phyloP scores from a whole-genome alignment of 2,329 filamentous ascomycete species.

The Verticillium longisporum region DNA sequence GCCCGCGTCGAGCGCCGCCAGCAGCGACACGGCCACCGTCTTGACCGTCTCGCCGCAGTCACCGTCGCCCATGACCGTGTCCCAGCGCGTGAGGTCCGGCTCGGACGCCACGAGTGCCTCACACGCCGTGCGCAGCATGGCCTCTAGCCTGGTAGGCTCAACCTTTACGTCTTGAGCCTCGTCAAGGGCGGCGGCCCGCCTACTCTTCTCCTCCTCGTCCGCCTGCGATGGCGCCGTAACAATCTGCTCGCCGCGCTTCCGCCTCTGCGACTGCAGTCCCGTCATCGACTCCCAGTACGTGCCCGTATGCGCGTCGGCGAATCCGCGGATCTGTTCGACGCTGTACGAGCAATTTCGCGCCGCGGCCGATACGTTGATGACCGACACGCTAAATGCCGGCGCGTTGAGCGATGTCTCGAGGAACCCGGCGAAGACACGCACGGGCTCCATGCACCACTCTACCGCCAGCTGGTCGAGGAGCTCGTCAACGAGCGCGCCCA shows the following conservation, averaged over 20 bases:
- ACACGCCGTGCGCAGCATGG: slow-evolving; percentile 48
- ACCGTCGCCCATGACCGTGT: slow-evolving; percentile 58
- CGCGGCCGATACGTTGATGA: slow-evolving; percentile 51
- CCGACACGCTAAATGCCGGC: slow-evolving; percentile 61
- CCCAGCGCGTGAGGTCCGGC: slow-evolving; percentile 56
- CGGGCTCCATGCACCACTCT: slow-evolving; percentile 41
- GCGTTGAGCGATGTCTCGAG: slow-evolving; percentile 69
- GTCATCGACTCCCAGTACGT: slow-evolving; percentile 47
- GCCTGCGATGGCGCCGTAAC: slow-evolving; percentile 22
- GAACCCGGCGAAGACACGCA: slow-evolving; percentile 53
- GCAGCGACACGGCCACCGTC: slow-evolving; percentile 39
- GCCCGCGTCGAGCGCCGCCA: slow-evolving; percentile 38
- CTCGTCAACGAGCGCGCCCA: slow-evolving; percentile 47
- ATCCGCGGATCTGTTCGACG: slow-evolving; percentile 47
- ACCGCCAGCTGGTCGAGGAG: slow-evolving; percentile 40
- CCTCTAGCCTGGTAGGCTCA: slow-evolving; percentile 44
- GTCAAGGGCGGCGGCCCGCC: slow-evolving; percentile 18
- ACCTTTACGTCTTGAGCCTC: slow-evolving; percentile 37
- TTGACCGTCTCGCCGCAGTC: slow-evolving; percentile 59
- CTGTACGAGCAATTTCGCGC: slow-evolving; percentile 38
- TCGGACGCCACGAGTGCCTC: slow-evolving; percentile 48
- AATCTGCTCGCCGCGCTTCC: slow-evolving; percentile 34
- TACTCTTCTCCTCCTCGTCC: slow-evolving; percentile 21
- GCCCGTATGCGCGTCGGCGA: slow-evolving; percentile 59
- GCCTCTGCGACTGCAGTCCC: slow-evolving; percentile 31